phyloP scores from a whole-genome alignment of 768 basidiomycete species.

The Tricholoma bakamatsutake region DNA sequence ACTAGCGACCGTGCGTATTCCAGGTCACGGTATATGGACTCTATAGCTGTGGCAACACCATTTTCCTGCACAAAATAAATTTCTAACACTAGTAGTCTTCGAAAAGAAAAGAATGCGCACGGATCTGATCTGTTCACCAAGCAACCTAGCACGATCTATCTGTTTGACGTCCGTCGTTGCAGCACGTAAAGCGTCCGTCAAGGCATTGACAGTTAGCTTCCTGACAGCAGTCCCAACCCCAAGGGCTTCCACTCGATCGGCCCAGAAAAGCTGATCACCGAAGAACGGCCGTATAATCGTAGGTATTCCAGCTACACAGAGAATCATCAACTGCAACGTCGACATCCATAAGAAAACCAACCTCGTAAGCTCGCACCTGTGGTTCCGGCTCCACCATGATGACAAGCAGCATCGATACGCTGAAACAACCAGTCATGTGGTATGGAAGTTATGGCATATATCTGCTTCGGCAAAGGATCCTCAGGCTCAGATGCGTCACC shows the following conservation, averaged over 20 bases:
- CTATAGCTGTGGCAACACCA: conserved; percentile 90
- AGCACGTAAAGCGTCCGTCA: conserved; percentile 70
- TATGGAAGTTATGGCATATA: conserved; percentile 79
- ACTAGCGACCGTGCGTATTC: conserved; percentile 90
- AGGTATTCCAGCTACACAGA: conserved; percentile 72
- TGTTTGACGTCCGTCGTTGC: conserved; percentile 90
- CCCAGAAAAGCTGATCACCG: conserved; percentile 97
- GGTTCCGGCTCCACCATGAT: conserved; percentile 97
- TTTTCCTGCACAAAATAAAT: conserved; percentile 58
- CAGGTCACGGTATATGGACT: conserved; percentile 92
- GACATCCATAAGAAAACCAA: conserved; percentile 25
- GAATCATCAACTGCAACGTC: conserved; percentile 1
- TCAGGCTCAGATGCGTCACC: conserved; percentile 55
- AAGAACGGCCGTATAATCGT: conserved; percentile 98
- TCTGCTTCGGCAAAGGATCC: conserved; percentile 68
- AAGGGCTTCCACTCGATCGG: conserved; percentile 94
- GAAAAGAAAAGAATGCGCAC: conserved; percentile 34
- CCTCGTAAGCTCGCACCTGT: conserved; percentile 93
- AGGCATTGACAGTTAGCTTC: conserved; percentile 73
- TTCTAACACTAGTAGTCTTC: background rate
- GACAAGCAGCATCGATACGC: conserved; percentile 92
- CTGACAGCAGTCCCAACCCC: conserved; percentile 86
- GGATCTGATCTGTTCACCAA: conserved; percentile 84
- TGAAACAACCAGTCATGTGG: conserved; percentile 97
- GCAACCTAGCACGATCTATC: conserved; percentile 73